Base-by-base conservation (phyloP, 371 early-diverging fungal genomes). In the Saksenaea vasiformis region DNA sequence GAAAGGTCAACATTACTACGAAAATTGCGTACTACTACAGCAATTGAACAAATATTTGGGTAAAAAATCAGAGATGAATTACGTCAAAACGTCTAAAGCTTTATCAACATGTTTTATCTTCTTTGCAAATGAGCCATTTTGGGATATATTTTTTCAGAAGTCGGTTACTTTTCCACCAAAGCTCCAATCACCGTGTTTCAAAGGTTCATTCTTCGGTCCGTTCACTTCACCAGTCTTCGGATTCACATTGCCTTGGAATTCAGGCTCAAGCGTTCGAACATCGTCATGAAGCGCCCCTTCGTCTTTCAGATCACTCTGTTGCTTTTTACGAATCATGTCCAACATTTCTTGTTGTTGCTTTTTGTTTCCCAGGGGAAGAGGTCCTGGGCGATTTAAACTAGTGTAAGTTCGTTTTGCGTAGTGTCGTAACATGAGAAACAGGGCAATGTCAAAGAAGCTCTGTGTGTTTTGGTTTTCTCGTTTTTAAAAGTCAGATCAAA, bases 171-270 rank as follows among this genome's bases (percentile, higher is more conserved):
- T 73, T 31, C 94, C 93, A 43, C 91, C 91, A 69, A 90, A 85
- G 58, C 94, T 94, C 95, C 95, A 95, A 67, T 95, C 95, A 26
- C 93, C 92, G 64, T 91, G 93, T 38, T 90, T 85, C 38, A 93
- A 87, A 19, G 95, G 95, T 59, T 95, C 93, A 17, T 91, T 87
- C 62, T 87, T 91, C 1, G 95, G 95, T 0, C 95, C 95, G 31
- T 87, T 87, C 34, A 90, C 78, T 73, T 95, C 94, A 14, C 92
- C 92, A 24, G 95, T 94, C 11, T 71, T 66, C 3, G 92, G 93
- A 66, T 94, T 95, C 38, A 85, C 84, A 60, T 91, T 86, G 51
- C 91, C 91, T 62, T 87, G 84, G 69, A 90, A 93, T 75, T 86
- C 81, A n/a, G 82, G 75, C 5, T 65, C 61, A 1, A 82, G 78